These are phyloP conservation scores for Rubia yunnanensis DNA, from an alignment of 257 asterid species.

Conservation along the genomic window DNA sequence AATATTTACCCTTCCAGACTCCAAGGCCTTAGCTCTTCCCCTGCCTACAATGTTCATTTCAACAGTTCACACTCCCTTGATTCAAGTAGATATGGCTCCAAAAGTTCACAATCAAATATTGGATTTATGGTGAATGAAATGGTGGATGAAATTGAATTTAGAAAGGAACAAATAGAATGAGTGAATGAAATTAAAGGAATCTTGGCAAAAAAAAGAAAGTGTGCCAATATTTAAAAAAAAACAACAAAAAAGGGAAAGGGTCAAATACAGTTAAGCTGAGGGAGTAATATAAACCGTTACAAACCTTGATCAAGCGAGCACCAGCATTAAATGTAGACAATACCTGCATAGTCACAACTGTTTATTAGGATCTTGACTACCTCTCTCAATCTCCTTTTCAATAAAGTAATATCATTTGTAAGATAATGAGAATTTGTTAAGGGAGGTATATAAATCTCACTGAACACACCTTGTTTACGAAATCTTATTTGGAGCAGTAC, in stretches of 20 bases:
- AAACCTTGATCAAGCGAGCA: background rate
- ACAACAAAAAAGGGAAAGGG: too few relatives aligned
- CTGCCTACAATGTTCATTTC: background rate
- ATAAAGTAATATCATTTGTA: background rate
- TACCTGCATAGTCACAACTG: background rate
- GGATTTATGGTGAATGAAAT: too few relatives aligned
- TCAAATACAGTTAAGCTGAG: too few relatives aligned
- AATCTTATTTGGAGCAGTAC: background rate
- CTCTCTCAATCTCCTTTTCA: background rate
- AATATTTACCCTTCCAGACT: background rate
- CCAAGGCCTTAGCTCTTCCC: background rate
- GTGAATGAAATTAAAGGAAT: too few relatives aligned
- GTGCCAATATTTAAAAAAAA: too few relatives aligned
- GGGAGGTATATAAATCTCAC: background rate
- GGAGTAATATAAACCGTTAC: background rate
- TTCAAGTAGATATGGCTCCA: background rate
- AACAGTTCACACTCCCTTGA: background rate
- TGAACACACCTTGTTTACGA: background rate
- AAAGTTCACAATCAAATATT: background rate
- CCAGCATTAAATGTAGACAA: background rate
- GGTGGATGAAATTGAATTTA: too few relatives aligned
- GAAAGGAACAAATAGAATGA: too few relatives aligned
- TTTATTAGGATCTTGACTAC: too few relatives aligned
- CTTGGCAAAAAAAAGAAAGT: too few relatives aligned
- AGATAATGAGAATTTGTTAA: too few relatives aligned